Evolutionary conservation across 2,329 filamentous ascomycete genomes (phyloP), one percentile per base, ranked within the genome.

Genomic region (Epichloe sibirici): DNA sequence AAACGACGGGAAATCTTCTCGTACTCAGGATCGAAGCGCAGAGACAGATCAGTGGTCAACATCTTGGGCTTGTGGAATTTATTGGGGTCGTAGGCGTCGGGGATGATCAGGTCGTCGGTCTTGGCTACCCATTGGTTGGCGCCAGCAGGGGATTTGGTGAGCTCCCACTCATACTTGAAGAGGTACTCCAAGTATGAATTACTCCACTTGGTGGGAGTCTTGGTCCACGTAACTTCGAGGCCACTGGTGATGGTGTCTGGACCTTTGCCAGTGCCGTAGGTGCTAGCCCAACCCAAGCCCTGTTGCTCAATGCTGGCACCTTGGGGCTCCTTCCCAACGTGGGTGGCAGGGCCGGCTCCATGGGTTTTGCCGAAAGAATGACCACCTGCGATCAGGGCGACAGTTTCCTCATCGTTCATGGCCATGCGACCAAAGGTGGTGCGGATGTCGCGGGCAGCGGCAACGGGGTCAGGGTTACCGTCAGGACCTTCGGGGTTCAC

Each of bases 321-420:
- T 61, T 82, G 77, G 21, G 86, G 86, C 66, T 87, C 86, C 17
- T 73, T 68, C 51, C 83, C 84, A 48, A 88, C 75, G 60, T 88
- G 77, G 57, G 78, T 76, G 17, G 75, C 70, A 15, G 80, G 71
- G 53, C 71, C 85, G 35, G 86, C 86, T 60, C 86, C 86, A 68
- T 90, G 86, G 0, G 85, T 88, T 78, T 90, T 90, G 62, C 86
- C 86, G 60, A 90, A 88, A 28, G 81, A 76, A 74, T 90, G 86
- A 40, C 86, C 86, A 63, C 86, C 86, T 40, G 83, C 83, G 64
- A 90, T 90, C 45, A 90, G 72, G 13, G 86, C 86, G 51, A 87
- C 86, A 0, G 86, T 90, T 74, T 90, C 86, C 69, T 87, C 82
- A 64, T 90, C 85, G 64, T 87, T 81, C 86, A 90, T 90, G 56